Base-by-base conservation (phyloP, 164 flowering plant species). In the Nymphaea thermarum region DNA sequence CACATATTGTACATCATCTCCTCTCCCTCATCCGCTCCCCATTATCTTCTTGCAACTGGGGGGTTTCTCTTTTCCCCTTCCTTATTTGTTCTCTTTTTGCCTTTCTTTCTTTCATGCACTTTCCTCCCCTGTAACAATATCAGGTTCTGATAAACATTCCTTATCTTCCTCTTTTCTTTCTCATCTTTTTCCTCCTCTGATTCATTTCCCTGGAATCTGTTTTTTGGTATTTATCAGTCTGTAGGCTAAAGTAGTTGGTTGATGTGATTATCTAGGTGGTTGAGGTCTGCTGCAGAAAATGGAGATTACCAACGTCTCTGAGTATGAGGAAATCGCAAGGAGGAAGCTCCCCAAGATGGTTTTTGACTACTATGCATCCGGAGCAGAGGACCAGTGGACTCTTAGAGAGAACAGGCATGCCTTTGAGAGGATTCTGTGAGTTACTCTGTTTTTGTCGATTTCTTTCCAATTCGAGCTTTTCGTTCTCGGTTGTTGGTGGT, bases 331-430 rank as follows among this genome's bases (percentile, higher is more conserved):
- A 60, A 79, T 93, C 68, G 97, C 98, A 42, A 93, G 86, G 84
- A 73, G 82, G 74, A 90, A 85, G 63, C 76, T 93, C 79, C 97
- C 97, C 10, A 90, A 93, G 87, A 90, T 90, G 96, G 82, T 82
- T 55, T 90, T 74, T 69, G 98, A 93, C 78, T 91, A 89, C 80
- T 89, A 89, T 72, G 96, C 97, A 66, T 93, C 98, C 5, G 98
- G 98, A 68, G 98, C 98, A 69, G 98, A 93, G 86, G 96, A 93
- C 70, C 85, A 86, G 71, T 93, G 96, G 96, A 88, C 96, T 75
- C 90, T 93, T 41, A 68, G 71, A 55, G 93, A 93, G 80, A 93
- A 90, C 75, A 71, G 86, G 67, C 67, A 74, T 76, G 96, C 98
- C 15, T 93, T 93, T 76, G 83, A 95, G 2, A 86, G 89, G 79